Base-by-base conservation (phyloP, 1,139 yeast species). In the Blastobotrys arbuscula region DNA sequence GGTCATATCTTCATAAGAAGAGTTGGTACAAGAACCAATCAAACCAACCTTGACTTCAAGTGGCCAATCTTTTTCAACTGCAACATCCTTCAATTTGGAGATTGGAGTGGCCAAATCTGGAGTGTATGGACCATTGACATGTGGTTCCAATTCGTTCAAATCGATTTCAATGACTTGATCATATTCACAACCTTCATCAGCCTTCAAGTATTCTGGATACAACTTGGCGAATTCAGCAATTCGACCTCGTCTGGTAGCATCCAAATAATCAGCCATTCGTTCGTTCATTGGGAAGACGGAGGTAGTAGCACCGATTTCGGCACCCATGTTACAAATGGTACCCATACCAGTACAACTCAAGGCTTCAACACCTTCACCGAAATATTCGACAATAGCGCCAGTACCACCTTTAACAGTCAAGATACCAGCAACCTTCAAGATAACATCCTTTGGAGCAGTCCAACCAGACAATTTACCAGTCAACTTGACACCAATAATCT, bases 251-350 rank as follows among this genome's bases (percentile, higher is more conserved):
- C 81, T 82, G 58, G 98, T 92, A 52, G 96, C 95, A 60, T 80
- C 73, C 73, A 92, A 79, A 77, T 87, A 92, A 59, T 84, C 86
- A 68, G 74, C 82, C 96, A 88, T 88, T 57, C 96, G 82, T 62
- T 81, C 75, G 78, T 88, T 88, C 83, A 76, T 89, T 73, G 98
- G 98, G 95, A 92, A 92, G 58, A 86, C 90, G 49, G 97, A 92
- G 54, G 98, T 92, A 59, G 98, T 90, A 55, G 97, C 98, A 78
- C 98, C 98, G 63, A 90, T 88, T 76, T 90, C 98, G 61, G 98
- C 98, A 82, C 98, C 98, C 98, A 90, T 90, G 75, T 90, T 90
- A 82, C 98, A 90, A 74, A 90, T 92, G 66, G 98, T 90, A 72
- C 95, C 98, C 98, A 90, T 90, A 81, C 98, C 98, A 57, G 98